Evolutionary conservation across 2,329 filamentous ascomycete species (phyloP).

Genomic region (Ascochyta viciae-villosae): DNA sequence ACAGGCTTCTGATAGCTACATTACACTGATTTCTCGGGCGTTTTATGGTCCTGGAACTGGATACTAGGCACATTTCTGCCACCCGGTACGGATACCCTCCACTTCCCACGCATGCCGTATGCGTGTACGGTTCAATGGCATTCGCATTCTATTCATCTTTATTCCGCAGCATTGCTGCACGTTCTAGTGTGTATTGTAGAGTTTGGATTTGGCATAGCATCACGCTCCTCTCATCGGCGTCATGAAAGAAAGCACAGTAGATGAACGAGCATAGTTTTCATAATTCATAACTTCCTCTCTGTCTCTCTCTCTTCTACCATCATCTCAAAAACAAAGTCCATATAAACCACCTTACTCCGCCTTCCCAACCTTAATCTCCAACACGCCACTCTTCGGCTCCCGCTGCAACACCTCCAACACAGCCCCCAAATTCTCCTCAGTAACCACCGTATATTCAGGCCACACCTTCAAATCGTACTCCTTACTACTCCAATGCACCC

Average conservation of each 20-base stretch:
- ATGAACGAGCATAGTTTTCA: constrained; percentile 13
- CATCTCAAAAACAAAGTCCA: neutral
- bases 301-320: neutral
- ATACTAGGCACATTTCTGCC: constrained; percentile 12
- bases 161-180: constrained; percentile 6
- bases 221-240: neutral
- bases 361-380: constrained; percentile 44
- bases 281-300: constrained; percentile 5
- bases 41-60: constrained; percentile 15
- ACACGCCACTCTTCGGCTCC: constrained; percentile 35
- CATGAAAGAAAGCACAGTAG: neutral
- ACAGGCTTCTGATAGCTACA: neutral
- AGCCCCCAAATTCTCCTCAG: constrained; percentile 39
- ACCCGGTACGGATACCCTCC: constrained; percentile 42
- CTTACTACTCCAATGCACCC: constrained; percentile 41
- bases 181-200: constrained; percentile 12
- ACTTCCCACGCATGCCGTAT: constrained; percentile 24
- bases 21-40: constrained; percentile 22
- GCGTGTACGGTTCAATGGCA: neutral
- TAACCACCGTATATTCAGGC: constrained; percentile 46
- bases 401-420: constrained; percentile 39
- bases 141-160: neutral
- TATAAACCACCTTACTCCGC: constrained; percentile 18
- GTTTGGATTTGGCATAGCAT: constrained; percentile 2
- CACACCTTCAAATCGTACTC: constrained; percentile 41